Evolutionary conservation across 345 rosid genomes (phyloP).

Genomic region (Aurinia saxatilis): DNA sequence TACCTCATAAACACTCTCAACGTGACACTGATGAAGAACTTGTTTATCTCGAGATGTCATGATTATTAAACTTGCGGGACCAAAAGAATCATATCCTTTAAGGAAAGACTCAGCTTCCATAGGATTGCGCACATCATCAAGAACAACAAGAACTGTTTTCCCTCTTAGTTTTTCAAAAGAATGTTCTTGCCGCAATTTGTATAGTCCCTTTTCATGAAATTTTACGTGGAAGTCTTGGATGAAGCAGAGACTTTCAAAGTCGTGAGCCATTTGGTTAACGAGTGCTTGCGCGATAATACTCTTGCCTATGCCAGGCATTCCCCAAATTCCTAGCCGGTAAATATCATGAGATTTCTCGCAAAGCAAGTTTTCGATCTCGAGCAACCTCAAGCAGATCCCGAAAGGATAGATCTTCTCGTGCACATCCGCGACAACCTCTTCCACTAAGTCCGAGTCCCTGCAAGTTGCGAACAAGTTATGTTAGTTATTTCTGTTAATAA

Average conservation of each 20-base stretch:
- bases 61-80: background rate
- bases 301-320: constrained; percentile 19
- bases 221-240: background rate
- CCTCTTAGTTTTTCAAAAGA: background rate
- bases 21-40: constrained; percentile 2
- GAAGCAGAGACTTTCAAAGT: background rate
- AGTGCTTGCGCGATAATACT: background rate
- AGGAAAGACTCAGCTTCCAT: constrained; percentile 9
- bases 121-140: constrained; percentile 11
- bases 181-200: background rate
- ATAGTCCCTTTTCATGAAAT: background rate
- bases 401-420: background rate
- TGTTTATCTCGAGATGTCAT: constrained; percentile 17
- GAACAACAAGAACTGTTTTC: constrained; percentile 9
- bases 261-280: background rate
- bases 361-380: background rate
- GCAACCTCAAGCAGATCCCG: background rate
- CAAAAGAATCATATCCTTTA: constrained; percentile 1
- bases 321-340: constrained; percentile 5
- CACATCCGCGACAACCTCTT: constrained; percentile 12
- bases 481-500: too few relatives aligned
- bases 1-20: background rate
- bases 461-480: background rate
- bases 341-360: background rate
- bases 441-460: constrained; percentile 9